These are phyloP conservation scores for Rhodotorula graminis DNA, from an alignment of 768 basidiomycete genomes.

Conservation along the genomic window DNA sequence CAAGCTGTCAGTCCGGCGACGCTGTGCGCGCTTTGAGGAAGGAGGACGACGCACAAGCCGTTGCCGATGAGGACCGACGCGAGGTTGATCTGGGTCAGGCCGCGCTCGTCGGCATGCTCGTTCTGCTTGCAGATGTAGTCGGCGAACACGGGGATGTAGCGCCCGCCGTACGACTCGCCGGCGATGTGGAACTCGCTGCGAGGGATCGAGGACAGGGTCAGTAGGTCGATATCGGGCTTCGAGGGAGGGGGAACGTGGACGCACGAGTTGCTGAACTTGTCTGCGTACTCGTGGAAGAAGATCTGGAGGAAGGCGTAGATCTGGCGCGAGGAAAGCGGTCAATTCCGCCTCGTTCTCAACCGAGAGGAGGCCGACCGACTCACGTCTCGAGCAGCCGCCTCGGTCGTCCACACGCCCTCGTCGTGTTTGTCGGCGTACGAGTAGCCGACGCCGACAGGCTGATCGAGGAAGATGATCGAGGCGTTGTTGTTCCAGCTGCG, in stretches of 20 bases:
- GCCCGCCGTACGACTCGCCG: conserved; percentile 35
- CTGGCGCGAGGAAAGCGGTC: background rate
- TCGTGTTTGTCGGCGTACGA: conserved; percentile 34
- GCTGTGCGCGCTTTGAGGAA: too few species aligned
- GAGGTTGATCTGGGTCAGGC: conserved; percentile 32
- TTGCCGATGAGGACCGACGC: conserved; percentile 38
- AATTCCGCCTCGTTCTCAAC: too few species aligned
- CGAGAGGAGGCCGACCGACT: background rate
- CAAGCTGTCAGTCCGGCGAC: too few species aligned
- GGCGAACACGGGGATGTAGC: conserved; percentile 40
- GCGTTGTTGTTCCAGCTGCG: conserved; percentile 23
- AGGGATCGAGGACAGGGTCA: too few species aligned
- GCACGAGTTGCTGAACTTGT: conserved; percentile 27
- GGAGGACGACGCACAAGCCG: conserved; percentile 25
- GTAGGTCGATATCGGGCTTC: too few species aligned
- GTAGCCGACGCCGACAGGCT: conserved; percentile 39
- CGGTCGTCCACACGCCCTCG: conserved; percentile 35
- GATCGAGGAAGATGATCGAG: conserved; percentile 31
- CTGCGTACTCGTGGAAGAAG: conserved; percentile 34
- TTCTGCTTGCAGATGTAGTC: conserved; percentile 41
- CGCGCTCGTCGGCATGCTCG: background rate
- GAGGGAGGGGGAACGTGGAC: background rate
- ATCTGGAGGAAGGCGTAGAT: conserved; percentile 34
- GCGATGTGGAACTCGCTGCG: conserved; percentile 30
- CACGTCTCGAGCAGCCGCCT: conserved; percentile 38